Conservation (phyloP, 2,329 filamentous ascomycete species). For the Fusarium pseudoanthophilum region DNA sequence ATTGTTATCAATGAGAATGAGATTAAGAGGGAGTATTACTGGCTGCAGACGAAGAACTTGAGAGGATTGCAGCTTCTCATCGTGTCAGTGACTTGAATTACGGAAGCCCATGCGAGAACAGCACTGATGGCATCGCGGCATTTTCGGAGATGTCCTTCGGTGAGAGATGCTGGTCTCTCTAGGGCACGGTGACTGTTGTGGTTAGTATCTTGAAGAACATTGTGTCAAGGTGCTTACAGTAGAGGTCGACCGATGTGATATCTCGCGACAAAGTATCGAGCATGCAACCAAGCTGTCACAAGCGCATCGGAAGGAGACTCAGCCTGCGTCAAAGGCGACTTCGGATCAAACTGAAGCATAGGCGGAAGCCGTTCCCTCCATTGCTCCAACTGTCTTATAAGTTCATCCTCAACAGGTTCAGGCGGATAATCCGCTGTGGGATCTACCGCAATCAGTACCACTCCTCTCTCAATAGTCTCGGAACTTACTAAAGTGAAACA, state of each 20-base stretch:
- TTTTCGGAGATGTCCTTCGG: conserved; percentile 31
- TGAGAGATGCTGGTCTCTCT: conserved; percentile 9
- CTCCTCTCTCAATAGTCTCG: too few relatives aligned
- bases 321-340: conserved; percentile 3
- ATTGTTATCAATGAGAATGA: rapidly evolving
- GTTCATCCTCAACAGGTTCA: conserved; percentile 30
- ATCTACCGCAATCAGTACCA: not conserved
- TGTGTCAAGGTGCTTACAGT: not conserved
- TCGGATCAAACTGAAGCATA: conserved; percentile 29
- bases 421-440: conserved; percentile 20
- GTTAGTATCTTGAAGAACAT: not conserved
- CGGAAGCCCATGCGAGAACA: conserved; percentile 10
- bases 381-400: conserved; percentile 28
- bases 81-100: conserved; percentile 19
- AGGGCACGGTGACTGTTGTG: conserved; percentile 5
- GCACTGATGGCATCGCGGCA: conserved; percentile 25
- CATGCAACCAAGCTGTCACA: conserved; percentile 25
- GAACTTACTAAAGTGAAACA: conserved; percentile 30
- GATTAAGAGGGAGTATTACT: not conserved
- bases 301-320: conserved; percentile 24
- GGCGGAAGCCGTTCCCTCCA: conserved; percentile 17
- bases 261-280: conserved; percentile 28
- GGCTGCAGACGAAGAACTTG: conserved; percentile 29
- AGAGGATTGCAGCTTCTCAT: conserved; percentile 35
- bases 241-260: conserved; percentile 32